Conservation (phyloP, 202 grass and related monocot species). For the Setaria viridis region DNA sequence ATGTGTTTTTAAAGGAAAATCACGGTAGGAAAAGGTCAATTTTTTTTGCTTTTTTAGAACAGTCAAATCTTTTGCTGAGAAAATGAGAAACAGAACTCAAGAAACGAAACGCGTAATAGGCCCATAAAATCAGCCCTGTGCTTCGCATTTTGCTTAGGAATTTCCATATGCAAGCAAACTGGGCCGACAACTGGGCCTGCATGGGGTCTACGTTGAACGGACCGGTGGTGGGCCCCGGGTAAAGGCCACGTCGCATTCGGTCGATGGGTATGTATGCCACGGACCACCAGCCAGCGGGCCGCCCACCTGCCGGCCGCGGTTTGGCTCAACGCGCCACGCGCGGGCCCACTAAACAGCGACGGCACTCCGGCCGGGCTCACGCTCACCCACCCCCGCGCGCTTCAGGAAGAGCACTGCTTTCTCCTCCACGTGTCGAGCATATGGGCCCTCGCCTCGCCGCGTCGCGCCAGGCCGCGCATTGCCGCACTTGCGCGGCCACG, state of each 20-base stretch:
- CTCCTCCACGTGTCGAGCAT: slow-evolving; percentile 36
- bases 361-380: neutral
- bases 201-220: neutral
- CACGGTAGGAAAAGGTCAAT: no score
- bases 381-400: neutral
- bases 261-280: no score
- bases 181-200: neutral
- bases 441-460: neutral
- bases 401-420: neutral
- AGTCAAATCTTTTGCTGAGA: neutral
- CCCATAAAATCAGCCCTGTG: neutral
- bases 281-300: no score
- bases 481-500: neutral
- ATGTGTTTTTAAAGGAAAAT: no score
- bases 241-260: slow-evolving; percentile 2
- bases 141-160: no score
- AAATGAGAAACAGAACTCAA: neutral
- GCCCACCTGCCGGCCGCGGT: neutral
- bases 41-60: no score
- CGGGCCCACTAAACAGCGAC: neutral
- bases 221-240: neutral
- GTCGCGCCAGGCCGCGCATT: neutral
- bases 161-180: neutral
- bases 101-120: neutral
- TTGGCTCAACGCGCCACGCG: neutral